Conservation (phyloP, 2,329 filamentous ascomycete genomes). For the Metarhizium anisopliae region DNA sequence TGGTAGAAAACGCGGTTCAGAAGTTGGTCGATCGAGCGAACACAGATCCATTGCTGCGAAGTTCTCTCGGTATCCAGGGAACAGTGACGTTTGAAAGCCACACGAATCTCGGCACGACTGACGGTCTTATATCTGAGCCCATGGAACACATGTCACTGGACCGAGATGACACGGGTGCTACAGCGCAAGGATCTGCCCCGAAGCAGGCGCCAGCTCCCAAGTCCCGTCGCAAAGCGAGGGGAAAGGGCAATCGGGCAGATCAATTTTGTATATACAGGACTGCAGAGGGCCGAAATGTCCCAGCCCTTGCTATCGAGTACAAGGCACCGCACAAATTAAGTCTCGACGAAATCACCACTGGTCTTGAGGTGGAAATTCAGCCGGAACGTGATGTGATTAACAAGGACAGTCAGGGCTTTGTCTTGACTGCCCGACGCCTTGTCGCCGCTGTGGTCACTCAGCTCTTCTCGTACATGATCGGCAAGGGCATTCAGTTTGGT, state of each 20-base stretch:
- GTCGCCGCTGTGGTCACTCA: constrained; percentile 27
- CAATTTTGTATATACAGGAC: constrained; percentile 20
- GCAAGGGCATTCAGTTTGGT: constrained; percentile 23
- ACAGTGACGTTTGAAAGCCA: constrained; percentile 28
- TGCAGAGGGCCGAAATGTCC: not conserved
- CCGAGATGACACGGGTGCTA: not conserved
- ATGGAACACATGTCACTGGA: constrained; percentile 15
- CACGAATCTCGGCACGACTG: constrained; percentile 20
- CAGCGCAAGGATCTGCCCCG: not conserved
- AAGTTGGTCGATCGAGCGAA: constrained; percentile 20
- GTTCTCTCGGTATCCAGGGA: constrained; percentile 20
- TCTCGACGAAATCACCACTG: constrained; percentile 20
- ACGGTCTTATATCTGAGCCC: constrained; percentile 14
- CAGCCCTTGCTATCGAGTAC: constrained; percentile 24
- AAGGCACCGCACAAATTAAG: constrained; percentile 29
- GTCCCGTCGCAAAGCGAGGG: constrained; percentile 11
- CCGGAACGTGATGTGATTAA: constrained; percentile 23
- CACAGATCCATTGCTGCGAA: constrained; percentile 17
- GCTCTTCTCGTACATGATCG: constrained; percentile 30
- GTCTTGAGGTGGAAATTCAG: constrained; percentile 24
- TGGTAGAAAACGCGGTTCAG: constrained; percentile 26
- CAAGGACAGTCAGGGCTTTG: constrained; percentile 19
- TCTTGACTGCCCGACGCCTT: constrained; percentile 22
- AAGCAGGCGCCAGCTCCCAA: not conserved
- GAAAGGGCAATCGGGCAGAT: constrained; percentile 23